Conservation (phyloP, 1,284 basidiomycete genomes). For the Trametes polyzona region DNA sequence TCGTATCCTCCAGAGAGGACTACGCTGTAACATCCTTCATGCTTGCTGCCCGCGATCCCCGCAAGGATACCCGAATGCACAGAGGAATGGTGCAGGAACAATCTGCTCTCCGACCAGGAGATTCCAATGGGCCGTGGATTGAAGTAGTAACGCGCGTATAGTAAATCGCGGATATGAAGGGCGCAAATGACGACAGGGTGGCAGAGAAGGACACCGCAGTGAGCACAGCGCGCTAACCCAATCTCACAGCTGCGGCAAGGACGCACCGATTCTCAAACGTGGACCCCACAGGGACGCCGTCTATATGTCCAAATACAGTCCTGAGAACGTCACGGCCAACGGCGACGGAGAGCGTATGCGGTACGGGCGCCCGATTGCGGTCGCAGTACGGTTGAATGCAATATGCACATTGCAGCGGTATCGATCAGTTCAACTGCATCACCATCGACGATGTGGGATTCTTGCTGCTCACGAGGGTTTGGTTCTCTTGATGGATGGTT, state of each 20-base stretch:
- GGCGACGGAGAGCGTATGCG: neutral
- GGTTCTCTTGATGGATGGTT: conserved; percentile 17
- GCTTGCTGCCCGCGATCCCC: conserved; percentile 28
- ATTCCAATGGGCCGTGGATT: too few relatives aligned
- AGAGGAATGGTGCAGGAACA: conserved; percentile 18
- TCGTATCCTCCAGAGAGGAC: conserved; percentile 46
- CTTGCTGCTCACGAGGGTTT: conserved; percentile 6
- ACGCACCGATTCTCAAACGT: conserved; percentile 28
- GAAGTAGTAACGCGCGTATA: neutral
- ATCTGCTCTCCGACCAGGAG: neutral
- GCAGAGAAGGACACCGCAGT: neutral
- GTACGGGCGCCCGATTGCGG: conserved; percentile 1
- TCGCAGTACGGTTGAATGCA: neutral
- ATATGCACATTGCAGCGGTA: neutral
- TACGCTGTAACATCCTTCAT: conserved; percentile 44
- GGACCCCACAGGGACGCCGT: conserved; percentile 27
- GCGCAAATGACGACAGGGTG: neutral
- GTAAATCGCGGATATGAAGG: neutral
- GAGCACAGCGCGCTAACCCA: neutral
- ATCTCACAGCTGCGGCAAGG: neutral
- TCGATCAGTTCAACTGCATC: neutral
- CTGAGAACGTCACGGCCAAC: conserved; percentile 1
- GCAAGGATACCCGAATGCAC: conserved; percentile 27
- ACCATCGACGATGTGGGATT: neutral
- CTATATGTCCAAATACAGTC: conserved; percentile 29